Conservation (phyloP, 768 basidiomycete species). For the Saitozyma podzolica region DNA sequence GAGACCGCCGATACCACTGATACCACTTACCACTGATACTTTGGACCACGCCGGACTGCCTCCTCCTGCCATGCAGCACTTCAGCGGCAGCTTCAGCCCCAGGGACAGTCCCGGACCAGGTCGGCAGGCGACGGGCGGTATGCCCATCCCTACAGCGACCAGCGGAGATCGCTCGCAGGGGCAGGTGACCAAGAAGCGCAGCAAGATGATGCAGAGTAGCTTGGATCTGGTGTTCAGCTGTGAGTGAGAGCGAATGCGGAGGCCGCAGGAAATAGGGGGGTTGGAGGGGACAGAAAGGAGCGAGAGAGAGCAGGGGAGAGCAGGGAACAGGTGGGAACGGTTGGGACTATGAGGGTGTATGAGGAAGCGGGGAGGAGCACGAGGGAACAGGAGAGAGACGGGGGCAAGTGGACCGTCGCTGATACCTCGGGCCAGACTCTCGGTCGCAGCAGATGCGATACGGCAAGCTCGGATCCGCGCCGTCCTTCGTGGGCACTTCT, state of each 20-base stretch:
- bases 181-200: constrained; percentile 4
- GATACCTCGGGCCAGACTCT: constrained; percentile 22
- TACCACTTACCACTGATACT: too few relatives aligned
- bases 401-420: background rate
- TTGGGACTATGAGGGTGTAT: too few relatives aligned
- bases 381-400: background rate
- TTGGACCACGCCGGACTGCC: too few relatives aligned
- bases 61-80: too few relatives aligned
- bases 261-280: too few relatives aligned
- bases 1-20: too few relatives aligned
- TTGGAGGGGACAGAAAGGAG: too few relatives aligned
- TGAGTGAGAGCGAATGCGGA: constrained; percentile 17
- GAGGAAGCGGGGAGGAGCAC: too few relatives aligned
- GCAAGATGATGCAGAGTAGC: constrained; percentile 28
- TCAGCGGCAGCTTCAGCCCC: too few relatives aligned
- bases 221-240: constrained; percentile 44
- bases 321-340: too few relatives aligned
- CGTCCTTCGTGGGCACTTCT: constrained; percentile 41
- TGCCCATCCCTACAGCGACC: constrained; percentile 23
- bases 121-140: background rate
- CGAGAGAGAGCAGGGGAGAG: too few relatives aligned
- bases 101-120: too few relatives aligned
- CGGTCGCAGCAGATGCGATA: constrained; percentile 45
- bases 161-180: background rate
- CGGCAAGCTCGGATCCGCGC: constrained; percentile 39